These are phyloP conservation scores for Hortaea sp. DNA, from an alignment of 2,329 filamentous ascomycete genomes.

Conservation along the genomic window DNA sequence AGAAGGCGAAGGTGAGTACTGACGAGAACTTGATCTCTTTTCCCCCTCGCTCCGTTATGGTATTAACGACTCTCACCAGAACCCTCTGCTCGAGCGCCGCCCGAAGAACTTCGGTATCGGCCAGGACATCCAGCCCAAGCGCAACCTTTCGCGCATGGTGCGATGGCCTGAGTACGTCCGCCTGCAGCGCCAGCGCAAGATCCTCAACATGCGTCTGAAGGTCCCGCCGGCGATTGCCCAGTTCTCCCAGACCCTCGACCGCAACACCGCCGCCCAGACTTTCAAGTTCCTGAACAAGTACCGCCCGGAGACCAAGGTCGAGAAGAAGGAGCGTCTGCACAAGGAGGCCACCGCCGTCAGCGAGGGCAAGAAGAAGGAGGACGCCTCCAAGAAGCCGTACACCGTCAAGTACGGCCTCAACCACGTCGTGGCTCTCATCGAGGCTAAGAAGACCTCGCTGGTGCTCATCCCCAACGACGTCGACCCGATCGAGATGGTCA, in stretches of 20 bases:
- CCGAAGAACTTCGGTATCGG: conserved; percentile 96
- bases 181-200: conserved; percentile 90
- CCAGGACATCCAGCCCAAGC: conserved; percentile 94
- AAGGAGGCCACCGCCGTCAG: conserved; percentile 97
- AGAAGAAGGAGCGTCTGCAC: conserved; percentile 99
- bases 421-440: conserved; percentile 93
- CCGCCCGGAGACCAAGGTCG: conserved; percentile 94
- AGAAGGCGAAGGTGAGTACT: conserved; percentile 92
- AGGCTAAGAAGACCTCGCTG: conserved; percentile 99
- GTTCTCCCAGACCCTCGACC: conserved; percentile 95
- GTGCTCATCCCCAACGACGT: conserved; percentile 99
- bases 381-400: conserved; percentile 99
- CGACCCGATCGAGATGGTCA: conserved; percentile 97
- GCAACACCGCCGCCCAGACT: conserved; percentile 89
- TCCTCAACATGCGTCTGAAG: conserved; percentile 97
- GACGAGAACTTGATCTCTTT: not conserved
- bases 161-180: conserved; percentile 99
- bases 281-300: conserved; percentile 99
- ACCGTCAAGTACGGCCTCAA: conserved; percentile 99
- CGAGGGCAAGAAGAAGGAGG: conserved; percentile 99
- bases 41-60: not conserved
- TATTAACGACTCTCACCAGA: conserved; percentile 44
- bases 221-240: conserved; percentile 94
- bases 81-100: conserved; percentile 98
- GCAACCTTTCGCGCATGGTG: conserved; percentile 96